Percentiles rank a stretch among this genome's conserved stretches.
Conservation (phyloP, 2,329 filamentous ascomycete genomes). For the Madurella mycetomatis region DNA sequence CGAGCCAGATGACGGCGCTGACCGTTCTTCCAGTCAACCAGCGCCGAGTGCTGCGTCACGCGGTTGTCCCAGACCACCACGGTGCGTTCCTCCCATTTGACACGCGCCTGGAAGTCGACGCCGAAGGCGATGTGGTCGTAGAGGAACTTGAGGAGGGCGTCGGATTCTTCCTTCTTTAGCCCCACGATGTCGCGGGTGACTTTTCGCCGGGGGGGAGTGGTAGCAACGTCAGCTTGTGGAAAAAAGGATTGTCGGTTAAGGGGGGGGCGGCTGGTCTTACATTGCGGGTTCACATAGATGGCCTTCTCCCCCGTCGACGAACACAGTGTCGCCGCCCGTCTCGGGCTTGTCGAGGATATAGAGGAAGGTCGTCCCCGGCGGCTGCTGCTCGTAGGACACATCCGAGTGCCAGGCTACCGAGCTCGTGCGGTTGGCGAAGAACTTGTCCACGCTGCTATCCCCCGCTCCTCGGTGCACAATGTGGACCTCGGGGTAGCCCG, state of each 20-base stretch:
- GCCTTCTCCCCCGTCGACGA: slow-evolving; percentile 82
- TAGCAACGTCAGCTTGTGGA: too few species aligned
- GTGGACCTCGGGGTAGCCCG: slow-evolving; percentile 65
- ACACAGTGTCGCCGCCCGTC: slow-evolving; percentile 80
- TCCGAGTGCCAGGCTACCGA: slow-evolving; percentile 88
- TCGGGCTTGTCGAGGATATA: slow-evolving; percentile 80
- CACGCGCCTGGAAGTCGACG: slow-evolving; percentile 66
- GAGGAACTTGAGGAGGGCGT: slow-evolving; percentile 70
- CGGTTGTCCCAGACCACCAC: slow-evolving; percentile 87
- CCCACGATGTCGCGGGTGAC: slow-evolving; percentile 78
- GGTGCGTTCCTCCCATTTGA: slow-evolving; percentile 75
- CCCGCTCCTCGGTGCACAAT: slow-evolving; percentile 67
- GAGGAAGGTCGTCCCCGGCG: slow-evolving; percentile 83
- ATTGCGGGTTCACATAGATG: slow-evolving; percentile 77
- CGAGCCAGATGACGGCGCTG: slow-evolving; percentile 74
- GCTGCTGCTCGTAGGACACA: slow-evolving; percentile 82
- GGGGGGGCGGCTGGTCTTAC: slow-evolving; percentile 41
- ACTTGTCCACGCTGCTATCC: slow-evolving; percentile 55
- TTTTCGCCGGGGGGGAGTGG: too few species aligned
- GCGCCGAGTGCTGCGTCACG: slow-evolving; percentile 71
- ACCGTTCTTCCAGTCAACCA: slow-evolving; percentile 77
- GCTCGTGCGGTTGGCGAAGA: slow-evolving; percentile 65
- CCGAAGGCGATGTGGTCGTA: slow-evolving; percentile 70
- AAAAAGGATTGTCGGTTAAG: too few species aligned
- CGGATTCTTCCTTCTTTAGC: slow-evolving; percentile 82